Percentiles rank a stretch among this genome's conserved stretches.
phyloP scores from a whole-genome alignment of 2,329 filamentous ascomycete genomes.

The Cadophora malorum region DNA sequence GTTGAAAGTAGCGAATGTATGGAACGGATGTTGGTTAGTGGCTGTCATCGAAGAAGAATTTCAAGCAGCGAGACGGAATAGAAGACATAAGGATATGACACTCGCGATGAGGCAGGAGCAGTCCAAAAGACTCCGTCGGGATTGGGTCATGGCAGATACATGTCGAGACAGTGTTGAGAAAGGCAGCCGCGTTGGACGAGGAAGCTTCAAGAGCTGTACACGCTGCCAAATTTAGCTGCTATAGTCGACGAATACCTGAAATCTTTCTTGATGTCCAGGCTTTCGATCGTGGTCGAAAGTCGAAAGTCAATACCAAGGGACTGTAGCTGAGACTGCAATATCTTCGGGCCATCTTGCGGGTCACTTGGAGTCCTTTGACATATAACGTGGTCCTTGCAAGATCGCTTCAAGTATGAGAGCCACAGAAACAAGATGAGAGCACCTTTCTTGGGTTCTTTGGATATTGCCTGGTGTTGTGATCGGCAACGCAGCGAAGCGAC shows the following conservation, averaged over 20 bases:
- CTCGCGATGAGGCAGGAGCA: background rate
- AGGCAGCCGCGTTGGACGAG: background rate
- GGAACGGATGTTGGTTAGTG: background rate
- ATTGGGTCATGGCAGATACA: background rate
- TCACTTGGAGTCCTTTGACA: background rate
- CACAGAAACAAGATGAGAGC: background rate
- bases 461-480: background rate
- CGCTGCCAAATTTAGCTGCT: no score
- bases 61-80: background rate
- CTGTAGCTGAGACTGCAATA: background rate
- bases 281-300: no score
- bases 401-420: background rate
- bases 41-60: background rate
- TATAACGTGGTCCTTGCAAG: background rate
- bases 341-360: background rate
- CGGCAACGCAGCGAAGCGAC: slow-evolving; percentile 8
- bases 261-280: no score
- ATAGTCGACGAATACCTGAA: no score
- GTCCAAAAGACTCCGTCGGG: background rate
- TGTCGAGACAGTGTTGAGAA: background rate
- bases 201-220: background rate
- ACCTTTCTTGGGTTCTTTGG: background rate
- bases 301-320: background rate
- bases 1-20: background rate
- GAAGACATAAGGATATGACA: background rate